Conservation (phyloP, 768 basidiomycete species). For the Austroboletus festivus region DNA sequence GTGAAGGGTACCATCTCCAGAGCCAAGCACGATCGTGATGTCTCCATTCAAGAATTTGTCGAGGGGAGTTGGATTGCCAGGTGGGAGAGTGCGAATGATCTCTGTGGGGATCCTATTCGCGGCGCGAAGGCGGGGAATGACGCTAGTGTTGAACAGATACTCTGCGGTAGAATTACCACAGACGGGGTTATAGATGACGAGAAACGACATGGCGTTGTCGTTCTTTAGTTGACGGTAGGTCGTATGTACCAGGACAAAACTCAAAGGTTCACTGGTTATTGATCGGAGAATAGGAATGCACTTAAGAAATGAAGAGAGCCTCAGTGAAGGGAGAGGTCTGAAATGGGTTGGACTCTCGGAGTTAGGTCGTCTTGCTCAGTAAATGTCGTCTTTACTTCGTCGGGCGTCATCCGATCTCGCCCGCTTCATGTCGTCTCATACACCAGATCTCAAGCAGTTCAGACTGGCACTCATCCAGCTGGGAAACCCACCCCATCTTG, state of each 20-base stretch:
- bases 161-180: constrained; percentile 59
- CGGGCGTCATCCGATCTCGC: constrained; percentile 1
- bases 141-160: constrained; percentile 53
- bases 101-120: constrained; percentile 31
- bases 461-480: constrained; percentile 89
- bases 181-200: constrained; percentile 75
- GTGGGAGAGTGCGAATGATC: constrained; percentile 48
- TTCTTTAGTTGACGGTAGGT: constrained; percentile 2
- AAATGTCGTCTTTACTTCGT: constrained; percentile 15
- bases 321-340: no score
- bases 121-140: constrained; percentile 57
- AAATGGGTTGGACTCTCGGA: no score
- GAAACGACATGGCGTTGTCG: constrained; percentile 40
- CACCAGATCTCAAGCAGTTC: constrained; percentile 62
- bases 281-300: no score
- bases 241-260: no score
- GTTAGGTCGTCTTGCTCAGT: no score
- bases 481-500: constrained; percentile 55
- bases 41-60: constrained; percentile 25
- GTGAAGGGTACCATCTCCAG: constrained; percentile 92
- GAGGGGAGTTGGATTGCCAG: constrained; percentile 56
- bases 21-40: constrained; percentile 58
- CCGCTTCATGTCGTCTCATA: constrained; percentile 27
- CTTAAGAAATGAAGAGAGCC: no score
- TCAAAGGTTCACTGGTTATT: no score